Conservation (phyloP, 75 land plant genomes). For the Picea sitchensis region DNA sequence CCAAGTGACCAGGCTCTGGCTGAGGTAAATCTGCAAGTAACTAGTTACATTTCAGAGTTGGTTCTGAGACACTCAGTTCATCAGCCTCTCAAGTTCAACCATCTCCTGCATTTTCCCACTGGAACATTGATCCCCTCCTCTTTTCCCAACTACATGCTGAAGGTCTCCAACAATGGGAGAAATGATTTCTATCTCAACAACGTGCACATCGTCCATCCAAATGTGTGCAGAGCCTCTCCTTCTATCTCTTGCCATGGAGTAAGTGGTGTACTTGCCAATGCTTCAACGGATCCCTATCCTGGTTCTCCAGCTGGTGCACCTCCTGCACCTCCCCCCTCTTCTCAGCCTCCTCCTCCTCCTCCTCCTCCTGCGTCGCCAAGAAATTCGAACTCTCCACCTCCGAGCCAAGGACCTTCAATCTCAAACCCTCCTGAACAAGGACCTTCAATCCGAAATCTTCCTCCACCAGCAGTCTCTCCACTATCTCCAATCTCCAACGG, state of each 20-base stretch:
- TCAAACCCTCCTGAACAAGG: not conserved
- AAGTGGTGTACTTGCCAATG: constrained; percentile 7
- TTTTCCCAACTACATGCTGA: constrained; percentile 19
- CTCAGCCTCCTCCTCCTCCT: not conserved
- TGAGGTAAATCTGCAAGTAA: not conserved
- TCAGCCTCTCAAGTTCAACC: constrained; percentile 27
- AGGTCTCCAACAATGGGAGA: constrained; percentile 24
- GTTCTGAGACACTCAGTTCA: constrained; percentile 34
- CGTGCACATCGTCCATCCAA: constrained; percentile 27
- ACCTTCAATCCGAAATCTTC: not conserved
- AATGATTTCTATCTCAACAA: constrained; percentile 30
- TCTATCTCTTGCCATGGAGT: constrained; percentile 53
- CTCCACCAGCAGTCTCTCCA: not conserved
- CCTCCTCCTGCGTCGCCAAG: too few species aligned
- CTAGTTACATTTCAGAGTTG: constrained; percentile 16
- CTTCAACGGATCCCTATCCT: not conserved
- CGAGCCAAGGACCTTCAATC: too few species aligned
- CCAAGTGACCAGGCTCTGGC: not conserved
- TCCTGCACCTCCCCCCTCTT: not conserved
- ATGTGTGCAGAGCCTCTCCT: constrained; percentile 31
- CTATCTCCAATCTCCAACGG: not conserved
- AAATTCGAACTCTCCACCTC: too few species aligned
- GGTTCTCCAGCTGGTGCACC: not conserved
- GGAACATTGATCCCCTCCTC: constrained; percentile 36
- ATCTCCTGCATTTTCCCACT: constrained; percentile 27